Base-by-base conservation (phyloP, 805 yeast species). In the Yamadazyma sp. region DNA sequence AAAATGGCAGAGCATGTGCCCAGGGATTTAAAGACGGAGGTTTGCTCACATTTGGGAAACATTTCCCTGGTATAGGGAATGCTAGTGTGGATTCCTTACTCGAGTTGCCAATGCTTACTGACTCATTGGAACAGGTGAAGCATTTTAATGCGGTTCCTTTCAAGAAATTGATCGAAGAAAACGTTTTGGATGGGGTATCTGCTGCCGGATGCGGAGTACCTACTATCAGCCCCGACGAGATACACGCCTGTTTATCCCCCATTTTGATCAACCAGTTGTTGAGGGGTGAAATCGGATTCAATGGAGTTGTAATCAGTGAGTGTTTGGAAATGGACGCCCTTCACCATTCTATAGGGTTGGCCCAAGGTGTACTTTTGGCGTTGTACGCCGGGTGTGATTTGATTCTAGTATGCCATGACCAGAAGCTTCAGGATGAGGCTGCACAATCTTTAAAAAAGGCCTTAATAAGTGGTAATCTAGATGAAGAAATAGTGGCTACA, bases 131-230 rank as follows among this genome's bases (percentile, higher is more conserved):
- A 22, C 81, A 77, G 48, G 59, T 78, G 24, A 70, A 71, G 35
- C 62, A 67, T 22, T 71, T 70, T 49, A 73, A 75, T 47, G 57
- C 70, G 37, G 58, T 72, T 10, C 83, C 84, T 3, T 79, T 77
- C 48, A 66, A 66, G 10, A 62, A 65, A 38, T 57, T 77, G 32
- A 68, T 75, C 27, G 63, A 70, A 28, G 67, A 62, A 21, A 65
- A 60, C 19, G 42, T 70, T 6, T 54, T 79, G 31, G 84, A 78
- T 53, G 77, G 82, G 1, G 59, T 79, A 12, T 63, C 72, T 54
- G 81, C 78, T 3, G 80, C 82, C 11, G 83, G 84, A 11, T 78
- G 82, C 45, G 83, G 82, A 2, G 77, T 79, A 10, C 84, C 85
- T 0, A 70, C 73, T 26, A 69, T 79, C 11, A 67, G 78, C 17